phyloP scores from a whole-genome alignment of 768 basidiomycete genomes.

The Pleurotus sapidus region DNA sequence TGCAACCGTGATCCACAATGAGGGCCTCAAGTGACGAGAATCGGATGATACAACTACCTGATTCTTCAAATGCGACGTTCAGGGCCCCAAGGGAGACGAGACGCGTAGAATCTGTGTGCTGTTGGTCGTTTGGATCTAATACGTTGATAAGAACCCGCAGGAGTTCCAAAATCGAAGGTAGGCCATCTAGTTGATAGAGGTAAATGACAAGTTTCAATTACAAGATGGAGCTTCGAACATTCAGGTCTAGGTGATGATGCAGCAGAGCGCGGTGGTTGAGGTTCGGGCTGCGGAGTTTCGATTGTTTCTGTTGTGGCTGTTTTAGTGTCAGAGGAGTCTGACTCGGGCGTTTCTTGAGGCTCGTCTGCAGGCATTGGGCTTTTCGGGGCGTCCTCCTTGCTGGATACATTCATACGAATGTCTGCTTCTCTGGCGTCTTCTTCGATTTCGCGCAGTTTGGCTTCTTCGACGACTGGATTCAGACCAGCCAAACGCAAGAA shows the following conservation, averaged over 20 bases:
- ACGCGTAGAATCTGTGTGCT: slow-evolving; percentile 95
- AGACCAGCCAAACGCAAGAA: slow-evolving; percentile 72
- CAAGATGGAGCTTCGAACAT: slow-evolving; percentile 28
- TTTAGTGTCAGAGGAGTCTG: slow-evolving; percentile 14
- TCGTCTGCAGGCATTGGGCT: slow-evolving; percentile 15
- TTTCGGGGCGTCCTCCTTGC: slow-evolving; percentile 23
- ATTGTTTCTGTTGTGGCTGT: slow-evolving; percentile 5
- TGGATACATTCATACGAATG: slow-evolving; percentile 57
- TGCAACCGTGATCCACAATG: slow-evolving; percentile 87
- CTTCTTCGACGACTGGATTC: slow-evolving; percentile 67
- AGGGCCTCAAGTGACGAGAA: slow-evolving; percentile 79
- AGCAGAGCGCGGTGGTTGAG: slow-evolving; percentile 13
- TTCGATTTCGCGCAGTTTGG: slow-evolving; percentile 48
- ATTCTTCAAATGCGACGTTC: slow-evolving; percentile 83
- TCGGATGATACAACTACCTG: slow-evolving; percentile 69
- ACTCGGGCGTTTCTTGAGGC: slow-evolving; percentile 7
- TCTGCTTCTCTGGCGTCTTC: slow-evolving; percentile 55
- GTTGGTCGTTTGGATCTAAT: slow-evolving; percentile 89
- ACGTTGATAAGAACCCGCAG: slow-evolving; percentile 94
- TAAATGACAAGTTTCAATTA: no score
- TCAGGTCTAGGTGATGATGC: slow-evolving; percentile 32
- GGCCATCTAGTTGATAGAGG: slow-evolving; percentile 55
- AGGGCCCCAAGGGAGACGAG: slow-evolving; percentile 85
- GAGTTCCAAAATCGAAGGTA: slow-evolving; percentile 90
- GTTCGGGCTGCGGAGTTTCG: slow-evolving; percentile 7